A percentile compares a stretch with the other conserved stretches of the same genome.
Conservation (phyloP, 23 red algal species). For the Agarophyton chilense region DNA sequence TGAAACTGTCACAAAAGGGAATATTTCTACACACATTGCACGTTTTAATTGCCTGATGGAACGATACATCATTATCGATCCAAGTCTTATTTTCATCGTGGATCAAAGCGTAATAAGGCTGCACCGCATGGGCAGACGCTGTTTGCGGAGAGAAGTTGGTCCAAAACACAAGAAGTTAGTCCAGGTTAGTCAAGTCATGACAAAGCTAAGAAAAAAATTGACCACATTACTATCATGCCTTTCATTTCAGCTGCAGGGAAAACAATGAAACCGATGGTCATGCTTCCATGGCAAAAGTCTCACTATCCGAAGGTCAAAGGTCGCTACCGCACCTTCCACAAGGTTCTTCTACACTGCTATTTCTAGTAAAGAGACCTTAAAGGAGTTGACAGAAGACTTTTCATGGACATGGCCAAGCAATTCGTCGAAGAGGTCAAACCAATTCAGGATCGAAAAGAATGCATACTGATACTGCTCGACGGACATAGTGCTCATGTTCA, state of each 20-base stretch:
- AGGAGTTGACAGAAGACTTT: not conserved
- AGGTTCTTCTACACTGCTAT: not conserved
- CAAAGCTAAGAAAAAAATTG: not conserved
- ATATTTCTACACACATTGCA: too few relatives aligned
- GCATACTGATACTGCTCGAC: not conserved
- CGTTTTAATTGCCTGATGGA: too few relatives aligned
- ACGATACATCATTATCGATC: too few relatives aligned
- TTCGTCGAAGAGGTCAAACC: not conserved
- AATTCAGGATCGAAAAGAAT: not conserved
- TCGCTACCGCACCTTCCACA: not conserved
- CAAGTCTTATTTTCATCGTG: too few relatives aligned
- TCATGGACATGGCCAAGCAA: not conserved
- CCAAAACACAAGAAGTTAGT: not conserved
- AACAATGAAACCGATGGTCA: not conserved
- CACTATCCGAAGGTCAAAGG: not conserved
- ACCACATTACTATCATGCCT: not conserved
- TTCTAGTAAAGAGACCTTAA: not conserved
- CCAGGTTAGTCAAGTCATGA: not conserved
- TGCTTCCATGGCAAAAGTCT: not conserved
- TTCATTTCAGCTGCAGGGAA: not conserved
- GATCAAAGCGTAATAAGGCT: too few relatives aligned
- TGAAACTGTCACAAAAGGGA: too few relatives aligned
- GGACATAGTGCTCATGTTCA: slow-evolving; percentile 6
- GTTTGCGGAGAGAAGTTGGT: not conserved
- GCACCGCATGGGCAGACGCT: too few relatives aligned